These are phyloP conservation scores for Lipomyces mesembrius DNA, from an alignment of 805 yeast genomes.

Conservation along the genomic window DNA sequence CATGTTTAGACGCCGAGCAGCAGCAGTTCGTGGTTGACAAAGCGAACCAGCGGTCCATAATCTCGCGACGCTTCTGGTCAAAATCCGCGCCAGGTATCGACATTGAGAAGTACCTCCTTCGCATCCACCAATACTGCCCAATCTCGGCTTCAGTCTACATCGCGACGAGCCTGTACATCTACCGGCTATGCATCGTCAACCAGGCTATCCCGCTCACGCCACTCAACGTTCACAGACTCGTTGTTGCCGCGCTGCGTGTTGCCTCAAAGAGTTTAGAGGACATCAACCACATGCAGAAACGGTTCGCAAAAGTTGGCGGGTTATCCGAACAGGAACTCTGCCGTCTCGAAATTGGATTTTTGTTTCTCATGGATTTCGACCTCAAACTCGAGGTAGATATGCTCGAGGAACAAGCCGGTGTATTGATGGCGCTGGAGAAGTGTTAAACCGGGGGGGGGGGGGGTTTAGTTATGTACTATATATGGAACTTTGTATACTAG, in stretches of 20 bases:
- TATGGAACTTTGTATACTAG: not conserved
- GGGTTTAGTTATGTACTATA: not conserved
- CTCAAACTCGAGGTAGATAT: slow-evolving; percentile 50
- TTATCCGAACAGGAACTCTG: slow-evolving; percentile 52
- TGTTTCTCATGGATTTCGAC: slow-evolving; percentile 57
- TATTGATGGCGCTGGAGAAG: slow-evolving; percentile 27
- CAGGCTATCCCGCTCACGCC: slow-evolving; percentile 46
- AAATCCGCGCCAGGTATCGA: slow-evolving; percentile 44
- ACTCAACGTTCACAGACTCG: slow-evolving; percentile 51
- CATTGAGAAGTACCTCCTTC: slow-evolving; percentile 43
- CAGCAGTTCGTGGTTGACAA: slow-evolving; percentile 17
- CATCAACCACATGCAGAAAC: slow-evolving; percentile 51
- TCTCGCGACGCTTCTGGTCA: slow-evolving; percentile 45
- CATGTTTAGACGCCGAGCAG: slow-evolving; percentile 4
- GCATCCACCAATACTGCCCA: slow-evolving; percentile 50
- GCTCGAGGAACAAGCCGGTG: slow-evolving; percentile 45
- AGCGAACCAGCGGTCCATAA: slow-evolving; percentile 30
- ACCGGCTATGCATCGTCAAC: slow-evolving; percentile 44
- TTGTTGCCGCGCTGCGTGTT: slow-evolving; percentile 52
- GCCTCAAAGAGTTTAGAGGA: slow-evolving; percentile 58
- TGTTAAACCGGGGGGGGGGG: slow-evolving; percentile 2
- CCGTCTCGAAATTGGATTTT: slow-evolving; percentile 56
- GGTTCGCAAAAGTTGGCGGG: slow-evolving; percentile 57
- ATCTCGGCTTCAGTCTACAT: slow-evolving; percentile 48
- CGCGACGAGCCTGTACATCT: slow-evolving; percentile 47